Conservation (phyloP, 202 grass and related monocot species). For the Bolboschoenoplectus hybrid region DNA sequence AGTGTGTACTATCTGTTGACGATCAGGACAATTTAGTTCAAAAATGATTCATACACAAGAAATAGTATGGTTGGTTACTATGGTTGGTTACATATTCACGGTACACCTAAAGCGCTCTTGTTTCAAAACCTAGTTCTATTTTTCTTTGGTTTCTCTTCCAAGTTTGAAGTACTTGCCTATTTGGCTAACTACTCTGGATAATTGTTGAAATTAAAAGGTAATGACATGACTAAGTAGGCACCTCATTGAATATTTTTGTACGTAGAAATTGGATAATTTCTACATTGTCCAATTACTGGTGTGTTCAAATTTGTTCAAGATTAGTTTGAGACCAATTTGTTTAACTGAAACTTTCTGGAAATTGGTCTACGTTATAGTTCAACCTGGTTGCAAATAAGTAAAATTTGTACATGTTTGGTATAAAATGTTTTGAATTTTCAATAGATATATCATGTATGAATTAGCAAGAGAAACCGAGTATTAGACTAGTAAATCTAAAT, state of each 20-base stretch:
- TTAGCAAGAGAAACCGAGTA: not conserved
- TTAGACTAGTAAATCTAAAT: not conserved
- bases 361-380: not conserved
- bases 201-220: not conserved
- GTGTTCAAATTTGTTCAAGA: not conserved
- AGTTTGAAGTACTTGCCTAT: not conserved
- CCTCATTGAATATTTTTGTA: not conserved
- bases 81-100: not conserved
- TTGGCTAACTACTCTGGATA: not conserved
- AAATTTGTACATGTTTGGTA: not conserved
- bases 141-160: not conserved
- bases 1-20: not conserved
- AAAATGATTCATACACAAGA: not conserved
- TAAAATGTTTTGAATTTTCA: too few species aligned
- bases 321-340: not conserved
- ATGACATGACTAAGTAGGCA: not conserved
- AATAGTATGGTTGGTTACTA: not conserved
- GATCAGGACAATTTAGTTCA: not conserved
- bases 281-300: not conserved
- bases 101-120: not conserved
- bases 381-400: not conserved
- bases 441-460: not conserved
- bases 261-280: too few species aligned
- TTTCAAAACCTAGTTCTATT: not conserved
- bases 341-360: too few species aligned